A percentile compares a stretch with the other conserved stretches of the same genome.
These are phyloP conservation scores for Bacidia rubella DNA, from an alignment of 495 filamentous ascomycete species.

Conservation along the genomic window DNA sequence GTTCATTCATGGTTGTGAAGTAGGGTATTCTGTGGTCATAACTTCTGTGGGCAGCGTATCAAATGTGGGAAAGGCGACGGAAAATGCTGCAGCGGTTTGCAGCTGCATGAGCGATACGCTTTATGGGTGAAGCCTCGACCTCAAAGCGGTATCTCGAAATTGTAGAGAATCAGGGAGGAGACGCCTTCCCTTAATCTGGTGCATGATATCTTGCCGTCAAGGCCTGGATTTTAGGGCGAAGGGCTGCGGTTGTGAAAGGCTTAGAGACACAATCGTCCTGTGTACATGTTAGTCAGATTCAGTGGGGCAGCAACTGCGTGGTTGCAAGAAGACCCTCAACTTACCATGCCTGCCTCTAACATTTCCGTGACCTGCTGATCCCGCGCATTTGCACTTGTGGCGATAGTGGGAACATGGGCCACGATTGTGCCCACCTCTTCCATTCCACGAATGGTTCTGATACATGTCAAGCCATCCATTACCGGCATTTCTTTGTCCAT, in stretches of 20 bases:
- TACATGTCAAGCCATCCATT: slow-evolving; percentile 64
- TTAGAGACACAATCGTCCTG: slow-evolving; percentile 73
- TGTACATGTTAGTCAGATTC: no score
- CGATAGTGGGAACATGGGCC: slow-evolving; percentile 57
- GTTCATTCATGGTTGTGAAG: no score
- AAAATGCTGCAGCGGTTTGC: no score
- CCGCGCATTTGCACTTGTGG: slow-evolving; percentile 64
- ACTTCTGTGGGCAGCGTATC: no score
- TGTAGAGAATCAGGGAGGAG: no score
- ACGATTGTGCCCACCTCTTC: slow-evolving; percentile 37
- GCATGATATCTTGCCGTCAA: slow-evolving; percentile 1
- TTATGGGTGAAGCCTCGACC: no score
- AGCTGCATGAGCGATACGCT: no score
- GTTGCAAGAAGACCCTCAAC: slow-evolving; percentile 11
- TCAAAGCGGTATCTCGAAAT: no score
- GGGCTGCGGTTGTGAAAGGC: slow-evolving; percentile 59
- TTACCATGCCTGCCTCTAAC: slow-evolving; percentile 54
- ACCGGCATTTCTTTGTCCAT: slow-evolving; percentile 84
- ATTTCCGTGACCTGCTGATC: slow-evolving; percentile 53
- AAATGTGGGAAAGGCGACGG: neutral
- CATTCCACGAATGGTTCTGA: slow-evolving; percentile 49
- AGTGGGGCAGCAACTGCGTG: neutral
- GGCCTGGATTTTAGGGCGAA: slow-evolving; percentile 49
- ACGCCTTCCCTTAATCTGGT: neutral
- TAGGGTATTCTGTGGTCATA: no score